These are phyloP conservation scores for Boletus coccyginus DNA, from an alignment of 768 basidiomycete species.

Conservation along the genomic window DNA sequence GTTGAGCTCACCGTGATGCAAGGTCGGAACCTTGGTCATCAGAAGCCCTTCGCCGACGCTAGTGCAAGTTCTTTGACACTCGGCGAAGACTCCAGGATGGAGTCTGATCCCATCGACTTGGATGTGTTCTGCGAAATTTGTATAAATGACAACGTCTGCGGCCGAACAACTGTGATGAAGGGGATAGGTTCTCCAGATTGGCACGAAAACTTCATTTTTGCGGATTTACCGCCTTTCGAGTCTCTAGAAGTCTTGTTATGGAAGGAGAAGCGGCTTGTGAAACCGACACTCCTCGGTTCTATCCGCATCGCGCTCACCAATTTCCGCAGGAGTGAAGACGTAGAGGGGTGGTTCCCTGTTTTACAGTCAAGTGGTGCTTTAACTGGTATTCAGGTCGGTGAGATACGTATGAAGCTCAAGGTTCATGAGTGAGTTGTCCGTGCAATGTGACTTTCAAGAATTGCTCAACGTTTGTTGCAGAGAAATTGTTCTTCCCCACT, in stretches of 20 bases:
- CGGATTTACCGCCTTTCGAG: conserved; percentile 78
- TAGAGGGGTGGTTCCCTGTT: conserved; percentile 87
- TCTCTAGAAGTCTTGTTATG: conserved; percentile 65
- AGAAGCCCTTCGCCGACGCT: conserved; percentile 33
- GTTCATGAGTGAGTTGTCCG: conserved; percentile 64
- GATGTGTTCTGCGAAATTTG: conserved; percentile 81
- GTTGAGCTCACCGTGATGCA: conserved; percentile 71
- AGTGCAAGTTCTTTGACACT: conserved; percentile 25
- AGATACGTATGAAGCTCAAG: conserved; percentile 67
- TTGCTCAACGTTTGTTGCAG: conserved; percentile 35
- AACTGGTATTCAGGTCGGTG: conserved; percentile 64
- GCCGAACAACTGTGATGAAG: conserved; percentile 72
- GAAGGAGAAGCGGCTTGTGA: conserved; percentile 63
- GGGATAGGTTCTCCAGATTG: conserved; percentile 69
- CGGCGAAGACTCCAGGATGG: conserved; percentile 35
- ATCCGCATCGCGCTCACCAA: conserved; percentile 63
- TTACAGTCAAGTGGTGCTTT: conserved; percentile 47
- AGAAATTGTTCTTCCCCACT: conserved; percentile 74
- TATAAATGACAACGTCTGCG: conserved; percentile 63
- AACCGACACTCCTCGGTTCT: conserved; percentile 55
- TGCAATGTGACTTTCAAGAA: not conserved
- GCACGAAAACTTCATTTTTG: conserved; percentile 75
- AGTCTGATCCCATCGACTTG: conserved; percentile 55
- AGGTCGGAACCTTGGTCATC: conserved; percentile 67
- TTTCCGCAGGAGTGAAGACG: conserved; percentile 67